These are phyloP conservation scores for Lentinus brumalis DNA, from an alignment of 768 basidiomycete species.

Conservation along the genomic window DNA sequence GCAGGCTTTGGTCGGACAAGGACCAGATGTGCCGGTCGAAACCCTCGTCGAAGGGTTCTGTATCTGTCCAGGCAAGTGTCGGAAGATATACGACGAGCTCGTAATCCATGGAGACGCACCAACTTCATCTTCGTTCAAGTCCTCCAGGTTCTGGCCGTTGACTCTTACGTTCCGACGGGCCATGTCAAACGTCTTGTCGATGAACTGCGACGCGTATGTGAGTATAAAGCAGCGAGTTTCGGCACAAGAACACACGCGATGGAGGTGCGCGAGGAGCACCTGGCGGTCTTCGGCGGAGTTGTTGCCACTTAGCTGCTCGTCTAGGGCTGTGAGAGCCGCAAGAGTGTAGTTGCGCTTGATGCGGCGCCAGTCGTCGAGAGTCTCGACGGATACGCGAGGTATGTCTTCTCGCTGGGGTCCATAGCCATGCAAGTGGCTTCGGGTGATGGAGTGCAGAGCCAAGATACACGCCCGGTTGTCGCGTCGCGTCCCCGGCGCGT, in stretches of 20 bases:
- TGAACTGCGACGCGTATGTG: constrained; percentile 44
- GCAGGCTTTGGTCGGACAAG: constrained; percentile 69
- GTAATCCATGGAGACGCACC: constrained; percentile 36
- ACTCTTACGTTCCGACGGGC: constrained; percentile 75
- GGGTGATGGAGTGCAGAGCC: not conserved
- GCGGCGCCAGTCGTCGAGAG: constrained; percentile 65
- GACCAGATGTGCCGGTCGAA: constrained; percentile 85
- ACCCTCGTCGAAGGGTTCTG: constrained; percentile 82
- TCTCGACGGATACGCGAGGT: constrained; percentile 63
- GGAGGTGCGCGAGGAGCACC: constrained; percentile 48
- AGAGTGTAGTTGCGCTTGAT: constrained; percentile 55
- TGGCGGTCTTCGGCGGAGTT: constrained; percentile 47
- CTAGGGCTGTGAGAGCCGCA: constrained; percentile 47
- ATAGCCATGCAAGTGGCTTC: constrained; percentile 12
- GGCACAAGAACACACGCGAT: constrained; percentile 42
- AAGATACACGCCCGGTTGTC: not conserved
- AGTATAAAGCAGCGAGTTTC: constrained; percentile 1
- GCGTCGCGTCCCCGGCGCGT: not conserved
- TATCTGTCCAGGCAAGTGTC: constrained; percentile 15
- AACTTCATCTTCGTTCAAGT: constrained; percentile 55
- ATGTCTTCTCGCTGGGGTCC: constrained; percentile 44
- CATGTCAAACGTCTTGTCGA: constrained; percentile 61
- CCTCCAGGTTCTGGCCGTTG: constrained; percentile 77
- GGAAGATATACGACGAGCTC: not conserved
- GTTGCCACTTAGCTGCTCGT: constrained; percentile 45